These are phyloP conservation scores for Lippia alba DNA, from an alignment of 305 asterid species.

Conservation along the genomic window DNA sequence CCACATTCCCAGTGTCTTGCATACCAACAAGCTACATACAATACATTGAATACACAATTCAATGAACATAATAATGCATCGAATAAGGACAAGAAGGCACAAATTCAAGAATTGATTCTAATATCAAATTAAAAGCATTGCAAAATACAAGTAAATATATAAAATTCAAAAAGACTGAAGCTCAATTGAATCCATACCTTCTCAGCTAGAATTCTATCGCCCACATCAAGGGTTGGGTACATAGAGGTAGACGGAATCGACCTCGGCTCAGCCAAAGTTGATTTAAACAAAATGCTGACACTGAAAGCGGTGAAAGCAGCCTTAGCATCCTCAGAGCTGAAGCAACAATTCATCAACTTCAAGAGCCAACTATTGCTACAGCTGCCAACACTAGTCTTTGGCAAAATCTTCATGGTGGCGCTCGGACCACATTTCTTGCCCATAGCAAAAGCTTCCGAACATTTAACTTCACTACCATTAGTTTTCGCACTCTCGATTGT, in stretches of 20 bases:
- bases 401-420: slow-evolving; percentile 41
- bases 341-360: slow-evolving; percentile 59
- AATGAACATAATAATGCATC: background rate
- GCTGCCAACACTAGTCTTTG: slow-evolving; percentile 33
- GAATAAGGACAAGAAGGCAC: background rate
- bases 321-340: slow-evolving; percentile 82
- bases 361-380: slow-evolving; percentile 59
- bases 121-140: slow-evolving; percentile 12
- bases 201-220: slow-evolving; percentile 87
- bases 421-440: slow-evolving; percentile 39
- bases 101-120: background rate
- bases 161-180: slow-evolving; percentile 16
- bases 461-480: slow-evolving; percentile 30
- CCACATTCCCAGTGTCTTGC: slow-evolving; percentile 20
- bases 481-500: slow-evolving; percentile 29
- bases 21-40: background rate
- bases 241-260: slow-evolving; percentile 88
- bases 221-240: slow-evolving; percentile 90
- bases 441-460: slow-evolving; percentile 46
- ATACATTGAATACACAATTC: slow-evolving; percentile 4
- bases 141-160: background rate
- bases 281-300: slow-evolving; percentile 75
- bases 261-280: slow-evolving; percentile 93
- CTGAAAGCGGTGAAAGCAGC: slow-evolving; percentile 91
- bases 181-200: slow-evolving; percentile 56